Evolutionary conservation across 228 moss, liverwort and hornwort genomes (phyloP), one percentile per base, ranked within the genome.

Genomic region (Sphagnum fallax): DNA sequence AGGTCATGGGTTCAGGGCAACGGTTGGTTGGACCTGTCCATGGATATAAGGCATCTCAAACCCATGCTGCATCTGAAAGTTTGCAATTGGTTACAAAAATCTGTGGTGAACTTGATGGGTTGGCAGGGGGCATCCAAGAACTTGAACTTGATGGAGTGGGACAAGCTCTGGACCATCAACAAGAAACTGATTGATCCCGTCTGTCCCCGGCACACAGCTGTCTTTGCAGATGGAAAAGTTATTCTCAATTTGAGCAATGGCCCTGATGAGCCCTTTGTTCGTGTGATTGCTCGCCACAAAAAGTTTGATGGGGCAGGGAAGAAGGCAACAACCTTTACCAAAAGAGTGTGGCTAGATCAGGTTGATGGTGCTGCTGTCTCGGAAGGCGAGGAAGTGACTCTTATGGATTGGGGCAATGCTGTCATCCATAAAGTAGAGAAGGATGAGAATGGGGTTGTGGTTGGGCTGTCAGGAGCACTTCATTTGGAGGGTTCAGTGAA

Each of bases 81-180:
- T 32, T 32, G 32, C 32, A 55, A 55, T 55, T 12, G 8, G 8
- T 8, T 55, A 55, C 55, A 55, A 8, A 8, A 55, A 3, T 8
- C 9, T 12, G 12, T 55, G 8, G 55, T 55, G 8, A 55, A 55
- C 8, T 63, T 70, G 47, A 51, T 18, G 48, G 65, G 48, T 55
- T 16, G 61, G 47, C 76, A 95, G 94, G 94, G 92, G 10, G 92
- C 92, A 61, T 92, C 88, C 7, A 90, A 92, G 82, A 95, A 95
- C 77, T 68, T 95, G 73, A 95, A 92, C 67, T 77, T 92, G 63
- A 95, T 95, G 94, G 92, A 95, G 67, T 95, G 94, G 94, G 94
- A 95, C 70, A 95, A 92, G 78, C 77, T 95, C 12, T 95, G 92
- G 95, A 95, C 95, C 11, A 84, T 95, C 70, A 95, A 95, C 79